Percentiles rank a stretch among this genome's conserved stretches.
Conservation (phyloP, 495 filamentous ascomycete genomes). For the Rhizodiscina lignyota region DNA sequence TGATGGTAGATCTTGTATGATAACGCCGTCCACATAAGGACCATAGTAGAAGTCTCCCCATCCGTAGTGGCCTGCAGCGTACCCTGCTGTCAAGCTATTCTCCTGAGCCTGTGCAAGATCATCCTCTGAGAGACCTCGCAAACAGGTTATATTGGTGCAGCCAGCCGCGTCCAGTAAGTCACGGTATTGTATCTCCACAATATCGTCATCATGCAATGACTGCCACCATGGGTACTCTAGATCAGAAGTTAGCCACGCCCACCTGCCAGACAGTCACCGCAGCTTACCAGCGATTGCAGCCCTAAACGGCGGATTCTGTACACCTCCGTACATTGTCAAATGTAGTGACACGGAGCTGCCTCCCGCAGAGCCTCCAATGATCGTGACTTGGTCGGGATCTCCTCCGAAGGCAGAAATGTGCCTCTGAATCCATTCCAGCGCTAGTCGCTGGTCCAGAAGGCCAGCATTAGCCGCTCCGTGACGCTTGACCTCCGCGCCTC, state of each 20-base stretch:
- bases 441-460: constrained; percentile 4
- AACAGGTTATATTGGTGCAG: no score
- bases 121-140: no score
- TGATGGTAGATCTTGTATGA: constrained; percentile 4
- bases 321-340: constrained; percentile 6
- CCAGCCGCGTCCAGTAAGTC: constrained; percentile 3
- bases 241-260: no score
- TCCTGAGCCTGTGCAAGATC: no score
- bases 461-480: constrained; percentile 2
- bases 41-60: no score
- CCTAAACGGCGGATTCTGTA: constrained; percentile 4
- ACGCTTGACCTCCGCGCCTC: background rate
- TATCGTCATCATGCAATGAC: constrained; percentile 1
- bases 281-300: constrained; percentile 8
- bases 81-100: no score
- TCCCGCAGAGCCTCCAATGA: constrained; percentile 6
- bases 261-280: no score
- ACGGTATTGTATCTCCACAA: constrained; percentile 3
- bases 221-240: constrained; percentile 13
- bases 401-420: constrained; percentile 9
- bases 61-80: no score
- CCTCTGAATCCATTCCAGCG: constrained; percentile 6
- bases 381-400: constrained; percentile 6
- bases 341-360: constrained; percentile 6
- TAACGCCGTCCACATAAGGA: no score